A percentile compares a stretch with the other conserved stretches of the same genome.
Evolutionary conservation across 768 basidiomycete species (phyloP).

Genomic region (Russula griseocarnosa): DNA sequence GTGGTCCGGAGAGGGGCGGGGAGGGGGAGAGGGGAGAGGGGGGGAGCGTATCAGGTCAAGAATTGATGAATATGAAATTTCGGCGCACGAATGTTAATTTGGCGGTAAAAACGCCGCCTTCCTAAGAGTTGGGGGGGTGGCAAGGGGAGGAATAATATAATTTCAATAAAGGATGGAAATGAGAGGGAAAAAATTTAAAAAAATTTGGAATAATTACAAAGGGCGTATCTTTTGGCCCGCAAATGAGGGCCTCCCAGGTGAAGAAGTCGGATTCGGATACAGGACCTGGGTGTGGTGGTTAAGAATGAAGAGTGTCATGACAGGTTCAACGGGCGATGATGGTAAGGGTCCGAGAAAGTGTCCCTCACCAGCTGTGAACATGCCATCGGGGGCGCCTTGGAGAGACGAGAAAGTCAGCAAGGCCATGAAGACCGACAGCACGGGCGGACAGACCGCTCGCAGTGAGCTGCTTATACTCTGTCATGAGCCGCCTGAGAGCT

Average conservation of each 20-base stretch:
- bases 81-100: conserved; percentile 83
- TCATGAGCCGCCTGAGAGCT: conserved; percentile 84
- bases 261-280: conserved; percentile 92
- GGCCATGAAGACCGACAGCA: conserved; percentile 1
- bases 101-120: conserved; percentile 92
- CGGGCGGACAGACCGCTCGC: conserved; percentile 52
- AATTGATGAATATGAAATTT: conserved; percentile 3
- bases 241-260: conserved; percentile 93
- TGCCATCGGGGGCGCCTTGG: conserved; percentile 89
- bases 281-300: conserved; percentile 50
- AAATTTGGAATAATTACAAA: conserved; percentile 53
- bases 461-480: conserved; percentile 84
- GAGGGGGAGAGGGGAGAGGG: conserved; percentile 5
- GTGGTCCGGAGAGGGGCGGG: conserved; percentile 5
- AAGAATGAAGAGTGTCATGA: not conserved
- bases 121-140: conserved; percentile 42
- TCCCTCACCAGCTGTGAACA: conserved; percentile 85
- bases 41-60: not conserved
- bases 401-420: conserved; percentile 2
- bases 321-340: not conserved
- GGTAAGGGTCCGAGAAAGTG: conserved; percentile 9
- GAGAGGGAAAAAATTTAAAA: not conserved
- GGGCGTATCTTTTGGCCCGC: conserved; percentile 90
- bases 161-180: conserved; percentile 2
- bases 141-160: not conserved